These are phyloP conservation scores for Cladosporium sp. DNA, from an alignment of 2,329 filamentous ascomycete species.

Conservation along the genomic window DNA sequence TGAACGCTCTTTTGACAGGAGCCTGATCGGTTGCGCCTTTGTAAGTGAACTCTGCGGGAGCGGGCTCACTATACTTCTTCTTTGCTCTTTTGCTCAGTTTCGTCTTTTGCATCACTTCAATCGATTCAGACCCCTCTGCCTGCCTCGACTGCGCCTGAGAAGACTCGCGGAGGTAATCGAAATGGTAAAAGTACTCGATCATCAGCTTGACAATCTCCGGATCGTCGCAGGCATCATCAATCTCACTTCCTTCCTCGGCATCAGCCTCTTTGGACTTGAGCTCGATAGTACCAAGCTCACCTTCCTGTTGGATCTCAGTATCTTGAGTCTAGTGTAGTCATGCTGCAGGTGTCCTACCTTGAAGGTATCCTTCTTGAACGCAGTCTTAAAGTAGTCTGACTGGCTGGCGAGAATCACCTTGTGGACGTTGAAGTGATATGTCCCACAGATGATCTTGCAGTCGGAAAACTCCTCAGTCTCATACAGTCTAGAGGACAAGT, in stretches of 20 bases:
- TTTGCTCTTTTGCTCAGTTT: neutral
- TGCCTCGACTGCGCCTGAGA: neutral
- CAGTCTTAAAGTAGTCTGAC: constrained; percentile 32
- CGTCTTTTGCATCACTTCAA: too few species aligned
- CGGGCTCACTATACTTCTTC: too few species aligned
- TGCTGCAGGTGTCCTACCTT: neutral
- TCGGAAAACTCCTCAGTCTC: constrained; percentile 32
- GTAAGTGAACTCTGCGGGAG: neutral
- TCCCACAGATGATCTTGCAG: constrained; percentile 39
- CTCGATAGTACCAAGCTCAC: neutral
- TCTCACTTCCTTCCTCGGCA: constrained; percentile 1
- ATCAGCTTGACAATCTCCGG: constrained; percentile 24
- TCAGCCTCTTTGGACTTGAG: constrained; percentile 16
- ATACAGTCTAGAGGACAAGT: constrained; percentile 7
- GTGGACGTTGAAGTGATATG: constrained; percentile 38
- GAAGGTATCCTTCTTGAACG: constrained; percentile 9
- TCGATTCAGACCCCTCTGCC: neutral
- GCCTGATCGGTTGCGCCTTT: neutral
- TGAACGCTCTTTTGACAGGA: neutral
- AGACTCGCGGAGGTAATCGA: constrained; percentile 19
- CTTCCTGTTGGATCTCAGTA: neutral
- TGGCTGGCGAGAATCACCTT: constrained; percentile 39
- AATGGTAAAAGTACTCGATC: constrained; percentile 27
- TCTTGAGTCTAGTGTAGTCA: too few species aligned
- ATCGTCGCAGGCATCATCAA: constrained; percentile 19